These are phyloP conservation scores for Vitis cinerea DNA, from an alignment of 164 flowering plant genomes.

Conservation along the genomic window DNA sequence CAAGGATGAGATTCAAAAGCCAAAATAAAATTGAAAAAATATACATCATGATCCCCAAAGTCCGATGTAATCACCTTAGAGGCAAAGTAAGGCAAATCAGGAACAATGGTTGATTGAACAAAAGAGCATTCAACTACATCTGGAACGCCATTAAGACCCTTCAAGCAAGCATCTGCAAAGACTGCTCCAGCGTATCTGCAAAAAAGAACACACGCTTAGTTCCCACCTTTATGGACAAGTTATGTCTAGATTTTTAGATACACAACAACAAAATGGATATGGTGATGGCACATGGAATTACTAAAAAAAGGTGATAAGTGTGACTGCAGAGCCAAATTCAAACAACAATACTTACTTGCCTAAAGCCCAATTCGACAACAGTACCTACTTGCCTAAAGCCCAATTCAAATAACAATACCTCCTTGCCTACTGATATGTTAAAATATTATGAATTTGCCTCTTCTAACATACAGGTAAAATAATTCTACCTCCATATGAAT, in stretches of 20 bases:
- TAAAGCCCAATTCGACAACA: neutral
- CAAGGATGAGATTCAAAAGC: neutral
- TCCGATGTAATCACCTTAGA: conserved; percentile 64
- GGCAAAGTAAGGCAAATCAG: conserved; percentile 95
- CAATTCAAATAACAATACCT: neutral
- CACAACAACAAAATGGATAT: too few species aligned
- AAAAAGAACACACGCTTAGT: neutral
- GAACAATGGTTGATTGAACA: conserved; percentile 69
- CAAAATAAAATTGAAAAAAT: neutral
- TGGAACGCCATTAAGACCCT: conserved; percentile 98
- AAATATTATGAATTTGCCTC: neutral
- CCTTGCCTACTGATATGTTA: neutral
- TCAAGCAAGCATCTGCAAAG: conserved; percentile 97
- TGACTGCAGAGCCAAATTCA: too few species aligned
- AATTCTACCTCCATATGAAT: neutral
- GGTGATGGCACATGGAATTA: too few species aligned
- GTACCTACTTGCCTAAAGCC: neutral
- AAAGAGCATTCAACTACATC: conserved; percentile 88
- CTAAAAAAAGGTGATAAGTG: too few species aligned
- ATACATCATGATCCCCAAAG: too few species aligned
- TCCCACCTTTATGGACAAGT: neutral
- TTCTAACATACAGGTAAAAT: neutral
- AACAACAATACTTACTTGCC: neutral
- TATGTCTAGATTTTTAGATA: neutral
- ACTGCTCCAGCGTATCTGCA: conserved; percentile 93